Evolutionary conservation across 345 rosid species (phyloP), one percentile per base, ranked within the genome.

Genomic region (Rhodamnia rubescens): DNA sequence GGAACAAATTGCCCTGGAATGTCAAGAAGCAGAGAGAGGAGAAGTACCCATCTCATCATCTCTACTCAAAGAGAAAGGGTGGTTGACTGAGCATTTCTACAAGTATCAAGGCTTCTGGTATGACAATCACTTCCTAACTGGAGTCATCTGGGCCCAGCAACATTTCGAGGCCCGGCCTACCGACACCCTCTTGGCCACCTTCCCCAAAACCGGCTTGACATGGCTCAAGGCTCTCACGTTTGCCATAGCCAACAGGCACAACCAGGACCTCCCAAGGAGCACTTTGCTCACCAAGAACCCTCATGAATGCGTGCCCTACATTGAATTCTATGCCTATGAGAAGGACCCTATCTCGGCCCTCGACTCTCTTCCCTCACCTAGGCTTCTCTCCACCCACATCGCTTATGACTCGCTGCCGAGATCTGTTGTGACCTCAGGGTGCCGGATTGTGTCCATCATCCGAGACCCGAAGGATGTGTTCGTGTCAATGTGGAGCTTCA

Each of bases 391-490:
- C 26, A 86, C 90, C 7, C 92, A 85, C 53, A 78, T 85, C 21
- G 85, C 92, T 6, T 88, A 85, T 21, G 22, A 49, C 81, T 69
- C 83, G 6, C 84, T 90, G 10, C 87, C 86, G 16, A 32, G 51
- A 4, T 84, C 92, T 0, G 42, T 88, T 12, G 27, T 16, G 4
- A 24, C 24, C 8, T 87, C 88, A 1, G 85, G 74, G 14, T 89
- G 88, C 85, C 87, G 87, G 86, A 87, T 90, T 6, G 89, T 92
- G 54, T 92, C 88, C 91, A 86, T 89, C 2, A 61, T 87, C 53
- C 82, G 93, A 59, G 89, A 92, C 84, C 91, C 90, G 16, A 90
- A 87, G 85, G 92, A 92, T 36, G 87, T 85, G 26, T 84, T 92
- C 29, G 88, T 92, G 40, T 92, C 91, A 1, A 53, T 53, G 86